These are phyloP conservation scores for Stereum hirsutum DNA, from an alignment of 1,284 basidiomycete genomes.

Conservation along the genomic window DNA sequence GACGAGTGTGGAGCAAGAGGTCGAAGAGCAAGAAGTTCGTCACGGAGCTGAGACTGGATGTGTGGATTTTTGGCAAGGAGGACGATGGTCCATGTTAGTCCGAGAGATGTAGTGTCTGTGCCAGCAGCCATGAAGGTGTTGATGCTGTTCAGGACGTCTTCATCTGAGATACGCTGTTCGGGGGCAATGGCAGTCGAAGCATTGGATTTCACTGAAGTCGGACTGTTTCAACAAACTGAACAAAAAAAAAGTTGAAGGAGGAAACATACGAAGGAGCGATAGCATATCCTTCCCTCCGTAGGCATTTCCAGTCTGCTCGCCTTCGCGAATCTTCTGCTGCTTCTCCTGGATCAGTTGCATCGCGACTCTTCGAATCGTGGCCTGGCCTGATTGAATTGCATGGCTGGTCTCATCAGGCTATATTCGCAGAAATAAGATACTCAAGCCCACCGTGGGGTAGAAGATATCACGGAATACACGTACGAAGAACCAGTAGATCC, in stretches of 20 bases:
- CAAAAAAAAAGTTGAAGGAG: neutral
- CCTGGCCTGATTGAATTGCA: constrained; percentile 45
- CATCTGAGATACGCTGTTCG: constrained; percentile 70
- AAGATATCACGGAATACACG: constrained; percentile 17
- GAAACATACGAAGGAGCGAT: constrained; percentile 20
- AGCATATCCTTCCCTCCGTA: constrained; percentile 57
- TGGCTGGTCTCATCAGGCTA: constrained; percentile 47
- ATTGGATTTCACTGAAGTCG: constrained; percentile 61
- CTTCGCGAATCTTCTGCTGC: constrained; percentile 54
- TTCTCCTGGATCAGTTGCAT: constrained; percentile 65
- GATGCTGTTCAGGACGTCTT: constrained; percentile 73
- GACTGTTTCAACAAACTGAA: constrained; percentile 2
- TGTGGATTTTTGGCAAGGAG: constrained; percentile 57
- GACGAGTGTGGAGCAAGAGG: constrained; percentile 25
- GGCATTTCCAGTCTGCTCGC: constrained; percentile 34
- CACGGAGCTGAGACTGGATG: constrained; percentile 55
- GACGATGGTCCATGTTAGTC: constrained; percentile 69
- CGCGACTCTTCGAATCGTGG: constrained; percentile 56
- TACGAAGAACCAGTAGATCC: constrained; percentile 48
- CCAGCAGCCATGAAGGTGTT: constrained; percentile 86
- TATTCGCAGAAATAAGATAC: constrained; percentile 2
- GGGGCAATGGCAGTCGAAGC: constrained; percentile 48
- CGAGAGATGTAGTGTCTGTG: constrained; percentile 74
- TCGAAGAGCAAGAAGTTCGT: constrained; percentile 42
- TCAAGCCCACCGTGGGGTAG: neutral